phyloP scores from a whole-genome alignment of 148 eudicot species.

The Rhododendron henanense region DNA sequence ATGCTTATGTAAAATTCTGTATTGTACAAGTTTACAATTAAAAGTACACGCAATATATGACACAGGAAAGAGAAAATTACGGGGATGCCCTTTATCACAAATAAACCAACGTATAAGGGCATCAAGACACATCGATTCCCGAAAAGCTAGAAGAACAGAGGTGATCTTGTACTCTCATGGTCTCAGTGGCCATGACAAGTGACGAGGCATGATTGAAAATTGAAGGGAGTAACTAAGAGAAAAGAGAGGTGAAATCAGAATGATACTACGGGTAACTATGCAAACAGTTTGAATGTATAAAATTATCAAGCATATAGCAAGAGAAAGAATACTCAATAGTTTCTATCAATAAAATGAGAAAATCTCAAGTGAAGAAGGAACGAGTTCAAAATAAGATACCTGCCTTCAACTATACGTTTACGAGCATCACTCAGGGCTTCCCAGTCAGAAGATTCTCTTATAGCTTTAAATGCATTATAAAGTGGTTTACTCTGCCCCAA shows the following conservation, averaged over 20 bases:
- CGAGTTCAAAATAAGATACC: constrained; percentile 16
- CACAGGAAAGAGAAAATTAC: background rate
- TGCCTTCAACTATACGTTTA: constrained; percentile 89
- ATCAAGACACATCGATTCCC: background rate
- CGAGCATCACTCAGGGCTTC: constrained; percentile 64
- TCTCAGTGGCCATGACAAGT: background rate
- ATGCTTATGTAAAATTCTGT: background rate
- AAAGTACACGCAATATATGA: background rate
- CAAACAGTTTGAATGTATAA: background rate
- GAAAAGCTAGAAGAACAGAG: background rate
- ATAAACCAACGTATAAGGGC: background rate
- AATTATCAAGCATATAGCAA: background rate
- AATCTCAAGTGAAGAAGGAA: background rate
- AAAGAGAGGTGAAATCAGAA: background rate
- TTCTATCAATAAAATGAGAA: background rate
- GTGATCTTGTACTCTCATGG: background rate
- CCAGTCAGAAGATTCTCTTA: constrained; percentile 80
- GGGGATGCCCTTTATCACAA: background rate
- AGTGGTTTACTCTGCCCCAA: constrained; percentile 95
- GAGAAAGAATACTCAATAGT: background rate
- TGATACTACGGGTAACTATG: too few relatives aligned
- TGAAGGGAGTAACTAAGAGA: background rate
- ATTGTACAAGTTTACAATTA: background rate
- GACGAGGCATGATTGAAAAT: background rate
- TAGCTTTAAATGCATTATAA: constrained; percentile 82